Percentiles rank a stretch among this genome's conserved stretches.
phyloP scores from a whole-genome alignment of 2,329 filamentous ascomycete species.

The Colletotrichum sp. region DNA sequence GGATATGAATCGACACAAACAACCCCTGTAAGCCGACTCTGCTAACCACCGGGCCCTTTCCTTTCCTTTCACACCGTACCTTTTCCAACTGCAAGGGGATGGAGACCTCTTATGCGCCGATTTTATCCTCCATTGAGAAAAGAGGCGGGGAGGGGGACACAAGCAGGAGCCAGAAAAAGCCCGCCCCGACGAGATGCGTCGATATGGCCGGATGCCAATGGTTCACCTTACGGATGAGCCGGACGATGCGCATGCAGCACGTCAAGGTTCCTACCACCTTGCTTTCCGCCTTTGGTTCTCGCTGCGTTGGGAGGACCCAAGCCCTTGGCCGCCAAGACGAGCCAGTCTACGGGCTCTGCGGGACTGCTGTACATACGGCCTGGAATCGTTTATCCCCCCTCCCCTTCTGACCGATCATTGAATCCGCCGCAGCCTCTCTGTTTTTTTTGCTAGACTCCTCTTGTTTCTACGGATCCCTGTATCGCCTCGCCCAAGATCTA shows the following conservation, averaged over 20 bases:
- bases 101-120: neutral
- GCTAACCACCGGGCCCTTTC: neutral
- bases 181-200: neutral
- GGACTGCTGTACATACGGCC: neutral
- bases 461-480: neutral
- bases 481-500: neutral
- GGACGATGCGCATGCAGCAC: conserved; percentile 14
- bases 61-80: neutral
- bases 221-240: conserved; percentile 8
- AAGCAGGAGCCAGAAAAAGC: neutral
- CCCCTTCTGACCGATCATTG: neutral
- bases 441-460: neutral
- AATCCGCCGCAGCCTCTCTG: neutral
- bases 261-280: conserved; percentile 14
- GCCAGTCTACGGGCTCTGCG: neutral
- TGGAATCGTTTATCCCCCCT: neutral
- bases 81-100: neutral
- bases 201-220: neutral
- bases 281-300: neutral
- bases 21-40: neutral
- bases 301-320: neutral
- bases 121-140: neutral
- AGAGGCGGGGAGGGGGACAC: neutral
- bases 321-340: conserved; percentile 13
- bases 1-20: neutral